phyloP scores from a whole-genome alignment of 441 rosid species.

The Eruca vesicaria region DNA sequence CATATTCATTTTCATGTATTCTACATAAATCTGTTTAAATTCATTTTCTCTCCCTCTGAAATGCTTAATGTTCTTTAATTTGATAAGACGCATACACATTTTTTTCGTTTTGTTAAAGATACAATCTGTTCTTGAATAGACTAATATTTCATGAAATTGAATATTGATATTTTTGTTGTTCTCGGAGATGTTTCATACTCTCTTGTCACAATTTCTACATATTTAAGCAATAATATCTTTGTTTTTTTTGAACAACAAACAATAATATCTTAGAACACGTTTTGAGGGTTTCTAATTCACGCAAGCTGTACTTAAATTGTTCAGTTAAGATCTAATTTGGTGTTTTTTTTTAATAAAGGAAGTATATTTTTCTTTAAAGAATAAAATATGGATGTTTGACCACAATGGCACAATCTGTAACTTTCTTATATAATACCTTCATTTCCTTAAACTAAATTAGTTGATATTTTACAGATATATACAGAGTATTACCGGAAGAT shows the following conservation, averaged over 20 bases:
- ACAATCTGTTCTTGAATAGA: background rate
- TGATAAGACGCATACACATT: background rate
- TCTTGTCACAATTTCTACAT: background rate
- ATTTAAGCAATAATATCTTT: background rate
- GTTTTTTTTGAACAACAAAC: too few species aligned
- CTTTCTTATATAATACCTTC: background rate
- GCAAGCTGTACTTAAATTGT: background rate
- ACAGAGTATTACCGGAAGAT: slow-evolving; percentile 11
- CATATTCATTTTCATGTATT: slow-evolving; percentile 1
- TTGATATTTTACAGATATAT: background rate
- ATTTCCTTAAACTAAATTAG: background rate
- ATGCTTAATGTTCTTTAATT: background rate
- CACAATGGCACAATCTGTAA: slow-evolving; percentile 8
- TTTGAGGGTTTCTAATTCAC: background rate
- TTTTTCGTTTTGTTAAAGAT: background rate
- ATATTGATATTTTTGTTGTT: background rate
- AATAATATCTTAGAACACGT: too few species aligned
- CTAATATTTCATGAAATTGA: background rate
- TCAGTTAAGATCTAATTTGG: background rate
- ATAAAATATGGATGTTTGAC: slow-evolving; percentile 6
- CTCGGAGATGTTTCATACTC: background rate
- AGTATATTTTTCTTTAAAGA: background rate
- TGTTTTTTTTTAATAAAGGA: background rate
- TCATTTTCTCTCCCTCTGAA: background rate
- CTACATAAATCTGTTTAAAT: background rate